These are phyloP conservation scores for Epicoccum sorghinum DNA, from an alignment of 2,329 filamentous ascomycete species.

Conservation along the genomic window DNA sequence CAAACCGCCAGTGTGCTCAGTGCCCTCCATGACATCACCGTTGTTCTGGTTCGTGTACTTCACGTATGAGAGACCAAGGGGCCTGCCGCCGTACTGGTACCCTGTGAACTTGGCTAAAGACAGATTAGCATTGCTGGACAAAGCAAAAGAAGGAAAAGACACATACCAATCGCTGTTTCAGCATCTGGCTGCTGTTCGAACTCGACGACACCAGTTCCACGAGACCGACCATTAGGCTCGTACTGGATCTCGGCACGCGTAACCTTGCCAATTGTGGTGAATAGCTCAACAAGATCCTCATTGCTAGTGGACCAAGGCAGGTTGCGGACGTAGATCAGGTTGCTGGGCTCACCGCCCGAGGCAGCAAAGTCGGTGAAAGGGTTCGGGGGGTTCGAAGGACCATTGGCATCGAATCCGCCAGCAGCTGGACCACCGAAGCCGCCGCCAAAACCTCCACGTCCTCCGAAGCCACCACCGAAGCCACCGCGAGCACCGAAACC, in stretches of 20 bases:
- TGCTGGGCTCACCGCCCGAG: constrained; percentile 80
- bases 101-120: constrained; percentile 85
- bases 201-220: constrained; percentile 94
- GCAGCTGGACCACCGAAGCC: constrained; percentile 39
- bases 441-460: constrained; percentile 54
- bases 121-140: constrained; percentile 30
- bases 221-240: constrained; percentile 92
- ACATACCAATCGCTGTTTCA: constrained; percentile 81
- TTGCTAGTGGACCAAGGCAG: constrained; percentile 99
- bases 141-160: not conserved
- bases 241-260: constrained; percentile 99
- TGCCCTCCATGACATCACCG: constrained; percentile 78
- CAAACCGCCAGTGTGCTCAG: constrained; percentile 70
- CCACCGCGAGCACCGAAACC: constrained; percentile 52
- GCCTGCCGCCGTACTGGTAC: constrained; percentile 95
- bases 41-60: constrained; percentile 79
- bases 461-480: constrained; percentile 48
- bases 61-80: constrained; percentile 90
- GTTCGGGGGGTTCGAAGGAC: constrained; percentile 70
- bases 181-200: constrained; percentile 85
- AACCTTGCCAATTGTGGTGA: constrained; percentile 97
- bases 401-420: constrained; percentile 55
- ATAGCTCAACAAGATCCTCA: constrained; percentile 93
- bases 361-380: constrained; percentile 94
- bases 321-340: constrained; percentile 94